Evolutionary conservation across 2,329 filamentous ascomycete species (phyloP), one percentile per base, ranked within the genome.

Genomic region (Cytospora chrysosperma): DNA sequence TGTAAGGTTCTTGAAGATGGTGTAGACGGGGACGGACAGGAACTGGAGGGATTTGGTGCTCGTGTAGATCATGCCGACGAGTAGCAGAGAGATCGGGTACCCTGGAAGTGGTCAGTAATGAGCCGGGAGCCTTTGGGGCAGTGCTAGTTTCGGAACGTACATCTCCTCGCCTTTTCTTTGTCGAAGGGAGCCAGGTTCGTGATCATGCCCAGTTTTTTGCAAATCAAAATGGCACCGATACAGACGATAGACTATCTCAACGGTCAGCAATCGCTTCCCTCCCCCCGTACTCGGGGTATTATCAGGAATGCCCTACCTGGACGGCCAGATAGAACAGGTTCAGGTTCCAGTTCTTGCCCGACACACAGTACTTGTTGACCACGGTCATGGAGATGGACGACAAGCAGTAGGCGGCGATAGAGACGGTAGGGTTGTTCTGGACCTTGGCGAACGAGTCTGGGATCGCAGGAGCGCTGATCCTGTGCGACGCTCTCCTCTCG

Each of bases 11-110:
- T 99, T 99, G 85, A 99, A 99, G 76, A 99, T 99, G 62, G 95
- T 99, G 80, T 99, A 99, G 28, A 99, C 95, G 27, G 95, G 95
- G 62, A 99, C 96, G 34, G 93, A 97, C 66, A 99, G 90, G 78
- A 89, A 98, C 78, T 97, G 93, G 53, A 99, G 87, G 24, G 95
- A 93, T 81, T 97, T 97, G 72, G 92, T 95, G 72, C 92, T 89
- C 61, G 95, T 98, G 80, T 98, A 99, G 78, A 99, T 98, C 95
- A 98, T 99, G 75, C 93, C 93, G 74, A 98, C 95, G 68, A 99
- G 88, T 67, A 98, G 90, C 61, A 97, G 82, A 63, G 95, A 96
- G 72, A 99, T 92, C 56, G 95, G 95, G 73, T 98, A 97, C 95
- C 93, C 92, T 96, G 71, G 15, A 60, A 26, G 58, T 40, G 43